Evolutionary conservation across 352 stramenopile species (phyloP).

Genomic region (Globisporangium echinulatum): DNA sequence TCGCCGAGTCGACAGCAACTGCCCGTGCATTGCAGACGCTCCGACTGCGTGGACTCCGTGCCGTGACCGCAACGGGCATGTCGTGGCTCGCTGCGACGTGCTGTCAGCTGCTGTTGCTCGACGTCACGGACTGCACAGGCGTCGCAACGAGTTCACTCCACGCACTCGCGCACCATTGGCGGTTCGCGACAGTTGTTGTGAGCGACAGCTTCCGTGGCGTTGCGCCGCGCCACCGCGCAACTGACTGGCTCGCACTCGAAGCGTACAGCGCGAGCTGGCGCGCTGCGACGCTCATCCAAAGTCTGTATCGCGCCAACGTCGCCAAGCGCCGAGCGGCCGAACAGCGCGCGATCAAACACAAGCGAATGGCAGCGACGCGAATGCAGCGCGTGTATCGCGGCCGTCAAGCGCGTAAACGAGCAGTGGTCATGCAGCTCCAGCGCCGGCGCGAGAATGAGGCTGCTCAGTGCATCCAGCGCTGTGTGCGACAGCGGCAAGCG

Average conservation of each 20-base stretch:
- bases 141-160: slow-evolving; percentile 49
- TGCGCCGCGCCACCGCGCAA: slow-evolving; percentile 55
- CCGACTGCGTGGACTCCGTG: slow-evolving; percentile 48
- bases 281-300: slow-evolving; percentile 62
- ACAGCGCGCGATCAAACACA: slow-evolving; percentile 42
- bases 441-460: slow-evolving; percentile 50
- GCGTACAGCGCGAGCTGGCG: slow-evolving; percentile 75
- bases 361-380: slow-evolving; percentile 44
- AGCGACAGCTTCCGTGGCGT: slow-evolving; percentile 72
- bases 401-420: slow-evolving; percentile 42
- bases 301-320: slow-evolving; percentile 50
- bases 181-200: slow-evolving; percentile 35
- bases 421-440: slow-evolving; percentile 35
- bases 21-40: slow-evolving; percentile 46
- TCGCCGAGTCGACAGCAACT: slow-evolving; percentile 39
- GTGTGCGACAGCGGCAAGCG: slow-evolving; percentile 32
- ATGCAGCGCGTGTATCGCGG: slow-evolving; percentile 66
- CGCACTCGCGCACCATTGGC: slow-evolving; percentile 50
- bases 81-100: slow-evolving; percentile 87
- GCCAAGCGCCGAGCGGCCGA: slow-evolving; percentile 30
- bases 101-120: slow-evolving; percentile 43
- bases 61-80: slow-evolving; percentile 70
- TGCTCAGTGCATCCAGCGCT: slow-evolving; percentile 45
- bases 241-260: slow-evolving; percentile 82
- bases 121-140: slow-evolving; percentile 46